phyloP scores from a whole-genome alignment of 495 filamentous ascomycete species.

The Monascus purpureus region DNA sequence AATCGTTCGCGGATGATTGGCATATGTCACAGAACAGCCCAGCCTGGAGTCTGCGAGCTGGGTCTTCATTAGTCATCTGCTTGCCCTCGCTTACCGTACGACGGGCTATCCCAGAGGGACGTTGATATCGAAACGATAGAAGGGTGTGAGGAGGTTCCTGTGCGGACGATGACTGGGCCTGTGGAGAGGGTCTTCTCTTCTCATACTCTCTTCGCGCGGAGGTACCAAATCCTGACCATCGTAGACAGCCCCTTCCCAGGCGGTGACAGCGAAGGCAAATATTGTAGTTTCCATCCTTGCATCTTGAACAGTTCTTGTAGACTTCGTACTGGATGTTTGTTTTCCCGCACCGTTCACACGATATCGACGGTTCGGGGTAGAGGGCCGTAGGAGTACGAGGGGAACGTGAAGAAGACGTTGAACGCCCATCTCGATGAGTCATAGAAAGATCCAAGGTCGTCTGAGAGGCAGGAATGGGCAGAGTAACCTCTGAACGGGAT shows the following conservation, averaged over 20 bases:
- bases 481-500: constrained; percentile 2
- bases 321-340: constrained; percentile 63
- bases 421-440: constrained; percentile 11
- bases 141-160: constrained; percentile 51
- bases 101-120: constrained; percentile 27
- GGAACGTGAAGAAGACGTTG: constrained; percentile 22
- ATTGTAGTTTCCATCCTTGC: constrained; percentile 55
- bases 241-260: constrained; percentile 52
- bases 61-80: constrained; percentile 47
- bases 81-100: constrained; percentile 13
- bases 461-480: constrained; percentile 4
- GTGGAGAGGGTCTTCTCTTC: constrained; percentile 23
- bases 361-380: constrained; percentile 56
- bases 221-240: constrained; percentile 66
- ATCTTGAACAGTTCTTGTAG: constrained; percentile 62
- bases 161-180: constrained; percentile 22
- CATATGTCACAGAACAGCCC: constrained; percentile 78
- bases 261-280: constrained; percentile 72
- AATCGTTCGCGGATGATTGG: constrained; percentile 53
- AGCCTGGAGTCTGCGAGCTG: constrained; percentile 48
- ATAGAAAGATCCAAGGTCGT: constrained; percentile 9
- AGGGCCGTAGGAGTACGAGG: constrained; percentile 23
- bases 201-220: constrained; percentile 46
- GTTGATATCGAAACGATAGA: constrained; percentile 48
- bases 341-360: constrained; percentile 53